Evolutionary conservation across 2,329 filamentous ascomycete species (phyloP).

Genomic region (Coniochaeta pulveracea): DNA sequence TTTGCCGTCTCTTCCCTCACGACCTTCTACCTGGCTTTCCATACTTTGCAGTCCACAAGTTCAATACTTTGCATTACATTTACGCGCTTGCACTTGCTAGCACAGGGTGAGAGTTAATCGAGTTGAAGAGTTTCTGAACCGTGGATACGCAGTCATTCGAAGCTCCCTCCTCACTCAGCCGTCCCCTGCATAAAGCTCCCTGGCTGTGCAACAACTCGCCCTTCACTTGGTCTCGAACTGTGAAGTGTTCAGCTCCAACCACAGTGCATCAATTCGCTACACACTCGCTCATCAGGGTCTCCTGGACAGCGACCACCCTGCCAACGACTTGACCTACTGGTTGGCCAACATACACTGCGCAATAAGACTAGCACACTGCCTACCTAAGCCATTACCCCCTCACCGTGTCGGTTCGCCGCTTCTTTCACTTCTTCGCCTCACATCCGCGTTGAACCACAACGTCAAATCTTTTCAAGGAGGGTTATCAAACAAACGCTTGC

Average conservation of each 20-base stretch:
- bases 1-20: slow-evolving; percentile 6
- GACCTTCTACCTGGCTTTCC: neutral
- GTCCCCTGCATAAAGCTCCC: too few relatives aligned
- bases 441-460: too few relatives aligned
- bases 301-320: slow-evolving; percentile 10
- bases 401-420: neutral
- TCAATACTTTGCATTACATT: too few relatives aligned
- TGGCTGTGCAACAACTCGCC: slow-evolving; percentile 3
- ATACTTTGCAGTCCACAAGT: neutral
- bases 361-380: slow-evolving; percentile 14
- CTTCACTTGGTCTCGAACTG: slow-evolving; percentile 3
- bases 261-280: slow-evolving; percentile 1
- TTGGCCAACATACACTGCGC: slow-evolving; percentile 9
- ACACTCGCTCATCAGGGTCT: slow-evolving; percentile 5
- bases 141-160: too few relatives aligned
- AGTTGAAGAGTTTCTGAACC: too few relatives aligned
- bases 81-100: too few relatives aligned
- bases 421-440: too few relatives aligned
- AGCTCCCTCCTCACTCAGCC: too few relatives aligned
- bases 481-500: too few relatives aligned
- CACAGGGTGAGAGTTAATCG: too few relatives aligned
- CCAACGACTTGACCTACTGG: slow-evolving; percentile 10
- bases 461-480: too few relatives aligned
- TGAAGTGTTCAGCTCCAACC: slow-evolving; percentile 3
- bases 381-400: neutral